Percentiles rank a stretch among this genome's conserved stretches.
phyloP scores from a whole-genome alignment of 768 basidiomycete genomes.

The Hygrophoropsis aurantiaca region DNA sequence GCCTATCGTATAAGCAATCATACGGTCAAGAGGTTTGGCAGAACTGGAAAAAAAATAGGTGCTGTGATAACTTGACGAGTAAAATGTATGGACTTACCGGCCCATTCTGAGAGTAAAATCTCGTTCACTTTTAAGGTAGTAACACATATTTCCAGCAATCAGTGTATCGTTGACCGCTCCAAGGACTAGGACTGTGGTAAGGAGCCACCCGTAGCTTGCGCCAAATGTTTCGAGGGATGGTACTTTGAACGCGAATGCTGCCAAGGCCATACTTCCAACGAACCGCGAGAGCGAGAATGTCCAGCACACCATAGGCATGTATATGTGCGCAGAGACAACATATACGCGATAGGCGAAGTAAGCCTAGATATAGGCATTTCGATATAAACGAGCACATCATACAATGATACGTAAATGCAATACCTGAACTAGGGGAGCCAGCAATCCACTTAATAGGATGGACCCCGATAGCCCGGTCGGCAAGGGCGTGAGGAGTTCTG shows the following conservation, averaged over 20 bases:
- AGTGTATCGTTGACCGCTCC: conserved; percentile 18
- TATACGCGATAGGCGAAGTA: conserved; percentile 23
- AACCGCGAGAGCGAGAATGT: conserved; percentile 15
- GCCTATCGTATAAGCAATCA: conserved; percentile 3
- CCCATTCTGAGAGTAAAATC: too few relatives aligned
- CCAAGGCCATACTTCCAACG: conserved; percentile 11
- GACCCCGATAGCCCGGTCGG: conserved; percentile 12
- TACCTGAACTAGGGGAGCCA: conserved; percentile 20
- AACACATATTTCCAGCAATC: conserved; percentile 17
- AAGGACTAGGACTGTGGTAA: conserved; percentile 15
- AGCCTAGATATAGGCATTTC: conserved; percentile 4
- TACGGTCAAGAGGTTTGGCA: background rate
- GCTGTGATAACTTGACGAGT: too few relatives aligned
- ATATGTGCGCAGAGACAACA: conserved; percentile 11
- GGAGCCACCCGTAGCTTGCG: conserved; percentile 13
- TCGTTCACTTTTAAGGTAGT: conserved; percentile 10
- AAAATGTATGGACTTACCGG: too few relatives aligned
- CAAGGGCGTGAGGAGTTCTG: conserved; percentile 13
- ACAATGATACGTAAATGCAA: conserved; percentile 1
- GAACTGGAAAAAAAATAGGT: background rate
- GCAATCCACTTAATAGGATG: conserved; percentile 23
- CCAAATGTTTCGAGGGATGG: background rate
- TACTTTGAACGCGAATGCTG: conserved; percentile 9
- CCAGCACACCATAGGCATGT: conserved; percentile 14
- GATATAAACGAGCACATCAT: background rate